Evolutionary conservation across 164 flowering plant species (phyloP), one percentile per base, ranked within the genome.

Genomic region (Saururus chinensis): DNA sequence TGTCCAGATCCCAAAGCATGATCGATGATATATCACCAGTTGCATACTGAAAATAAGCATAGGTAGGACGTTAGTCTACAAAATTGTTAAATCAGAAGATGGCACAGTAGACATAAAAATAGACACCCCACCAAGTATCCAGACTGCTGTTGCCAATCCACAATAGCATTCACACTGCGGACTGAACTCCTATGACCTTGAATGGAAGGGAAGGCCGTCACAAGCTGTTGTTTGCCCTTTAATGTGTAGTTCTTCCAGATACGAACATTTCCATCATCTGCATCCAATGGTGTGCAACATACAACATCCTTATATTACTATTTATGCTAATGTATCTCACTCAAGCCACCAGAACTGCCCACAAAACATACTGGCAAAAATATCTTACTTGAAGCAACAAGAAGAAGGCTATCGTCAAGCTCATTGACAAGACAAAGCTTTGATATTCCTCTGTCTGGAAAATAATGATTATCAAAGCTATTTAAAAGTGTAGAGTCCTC

Each of bases 81-180:
- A 56, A 42, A 41, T 19, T 23, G 30, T 41, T 51, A 40, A 41
- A 37, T 9, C 23, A 42, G 7, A 21, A n/a, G 23, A 42, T 9
- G 13, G 9, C 61, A 9, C 24, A 59, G 2, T 30, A 30, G 6
- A 30, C 6, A 30, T 6, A 42, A 19, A 37, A 19, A 54, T 19
- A n/a, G 37, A 21, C 22, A 14, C 11, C 51, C 22, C 82, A 90
- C 97, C 95, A 93, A 75, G 76, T 82, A 87, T 71, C 99, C 99
- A 57, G 95, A 88, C 59, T 85, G 96, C 61, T 93, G 99, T 73
- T 93, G 99, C 97, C 97, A 93, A 71, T 93, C 99, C 57, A 93
- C 96, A 51, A 93, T 91, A 68, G 95, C 91, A 63, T 88, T 86
- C 71, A 88, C 68, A 66, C 84, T 69, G 9, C 90, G 81, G 11